These are phyloP conservation scores for Mangifera indica DNA, from an alignment of 345 rosid species.

Conservation along the genomic window DNA sequence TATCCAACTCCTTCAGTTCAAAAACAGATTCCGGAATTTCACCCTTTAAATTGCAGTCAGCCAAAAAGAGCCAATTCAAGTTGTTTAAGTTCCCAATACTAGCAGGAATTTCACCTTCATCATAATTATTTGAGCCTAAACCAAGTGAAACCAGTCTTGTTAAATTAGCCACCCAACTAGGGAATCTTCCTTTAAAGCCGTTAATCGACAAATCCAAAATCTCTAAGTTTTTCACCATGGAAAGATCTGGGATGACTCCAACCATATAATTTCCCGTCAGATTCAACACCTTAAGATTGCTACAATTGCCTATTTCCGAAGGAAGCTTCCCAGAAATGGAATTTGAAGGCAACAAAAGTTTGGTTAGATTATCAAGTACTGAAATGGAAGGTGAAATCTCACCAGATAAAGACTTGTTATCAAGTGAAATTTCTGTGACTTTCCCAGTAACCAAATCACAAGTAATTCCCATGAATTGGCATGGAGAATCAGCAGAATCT, in stretches of 20 bases:
- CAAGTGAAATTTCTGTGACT: slow-evolving; percentile 51
- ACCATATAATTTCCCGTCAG: slow-evolving; percentile 48
- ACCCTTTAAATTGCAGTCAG: slow-evolving; percentile 41
- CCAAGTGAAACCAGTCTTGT: slow-evolving; percentile 43
- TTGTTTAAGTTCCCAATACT: slow-evolving; percentile 64
- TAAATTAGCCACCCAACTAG: slow-evolving; percentile 63
- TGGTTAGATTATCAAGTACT: slow-evolving; percentile 40
- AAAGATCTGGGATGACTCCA: slow-evolving; percentile 69
- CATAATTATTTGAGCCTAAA: slow-evolving; percentile 46
- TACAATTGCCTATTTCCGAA: slow-evolving; percentile 39
- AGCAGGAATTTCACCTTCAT: slow-evolving; percentile 54
- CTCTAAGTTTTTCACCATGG: slow-evolving; percentile 43
- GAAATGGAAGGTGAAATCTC: slow-evolving; percentile 63
- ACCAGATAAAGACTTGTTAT: slow-evolving; percentile 55
- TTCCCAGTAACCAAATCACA: slow-evolving; percentile 49
- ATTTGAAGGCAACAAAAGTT: slow-evolving; percentile 49
- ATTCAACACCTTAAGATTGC: slow-evolving; percentile 54
- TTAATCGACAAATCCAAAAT: slow-evolving; percentile 55
- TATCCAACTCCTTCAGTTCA: slow-evolving; percentile 36
- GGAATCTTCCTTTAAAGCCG: slow-evolving; percentile 58
- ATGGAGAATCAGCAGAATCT: slow-evolving; percentile 48
- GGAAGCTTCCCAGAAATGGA: slow-evolving; percentile 60
- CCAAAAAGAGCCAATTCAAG: slow-evolving; percentile 54
- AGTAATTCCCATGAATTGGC: slow-evolving; percentile 56
- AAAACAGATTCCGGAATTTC: slow-evolving; percentile 65